These are phyloP conservation scores for Dicorynia guianensis DNA, from an alignment of 306 rosid genomes.

Conservation along the genomic window DNA sequence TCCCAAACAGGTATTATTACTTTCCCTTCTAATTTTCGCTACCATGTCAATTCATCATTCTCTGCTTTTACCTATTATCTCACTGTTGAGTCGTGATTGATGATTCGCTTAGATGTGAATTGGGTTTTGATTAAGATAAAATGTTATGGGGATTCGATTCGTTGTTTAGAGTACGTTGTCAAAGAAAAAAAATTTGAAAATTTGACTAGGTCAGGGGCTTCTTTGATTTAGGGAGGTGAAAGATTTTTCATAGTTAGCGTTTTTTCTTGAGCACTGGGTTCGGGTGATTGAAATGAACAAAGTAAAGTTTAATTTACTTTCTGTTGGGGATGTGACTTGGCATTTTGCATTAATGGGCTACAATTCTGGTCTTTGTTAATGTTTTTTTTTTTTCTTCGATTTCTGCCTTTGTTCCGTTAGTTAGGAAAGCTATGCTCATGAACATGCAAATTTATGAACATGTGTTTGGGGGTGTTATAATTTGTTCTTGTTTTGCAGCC, in stretches of 20 bases:
- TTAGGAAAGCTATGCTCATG: background rate
- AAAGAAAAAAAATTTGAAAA: background rate
- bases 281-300: background rate
- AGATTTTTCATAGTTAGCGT: background rate
- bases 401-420: constrained; percentile 1
- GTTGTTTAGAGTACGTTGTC: constrained; percentile 5
- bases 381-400: background rate
- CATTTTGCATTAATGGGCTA: background rate
- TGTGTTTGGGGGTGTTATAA: background rate
- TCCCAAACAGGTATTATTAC: constrained; percentile 46
- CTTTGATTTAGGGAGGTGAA: background rate
- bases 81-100: background rate
- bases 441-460: background rate
- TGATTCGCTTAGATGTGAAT: background rate
- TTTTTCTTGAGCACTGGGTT: background rate
- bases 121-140: constrained; percentile 14
- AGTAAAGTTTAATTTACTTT: constrained; percentile 8
- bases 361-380: background rate
- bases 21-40: background rate
- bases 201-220: background rate
- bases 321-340: background rate
- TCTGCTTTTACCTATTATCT: background rate
- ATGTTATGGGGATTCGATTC: background rate
- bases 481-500: constrained; percentile 57
- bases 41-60: background rate